Base-by-base conservation (phyloP, 2,329 filamentous ascomycete species). In the Ilyonectria sp. region DNA sequence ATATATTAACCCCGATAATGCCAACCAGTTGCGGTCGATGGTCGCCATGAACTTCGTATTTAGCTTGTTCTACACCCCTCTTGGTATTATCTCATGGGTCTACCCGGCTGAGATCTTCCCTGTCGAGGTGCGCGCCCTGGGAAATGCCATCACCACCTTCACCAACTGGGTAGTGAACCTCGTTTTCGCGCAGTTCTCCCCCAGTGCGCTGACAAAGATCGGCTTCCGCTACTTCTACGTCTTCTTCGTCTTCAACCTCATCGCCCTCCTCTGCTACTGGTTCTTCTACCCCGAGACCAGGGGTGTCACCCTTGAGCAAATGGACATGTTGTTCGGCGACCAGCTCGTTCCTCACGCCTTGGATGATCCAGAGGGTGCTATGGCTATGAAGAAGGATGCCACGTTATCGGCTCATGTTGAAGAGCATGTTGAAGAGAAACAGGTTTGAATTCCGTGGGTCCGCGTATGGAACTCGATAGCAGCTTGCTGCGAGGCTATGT, bases 111-210 rank as follows among this genome's bases (percentile, higher is more conserved):
- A 84, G 68, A 80, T 83, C 66, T 82, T 82, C 65, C 81, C 82
- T 2, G 69, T 81, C 7, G 77, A 80, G 58, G 72, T 78, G 40
- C 69, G 77, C 23, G 74, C 76, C 6, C 66, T 76, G 6, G 76
- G 76, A 37, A 76, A 76, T 43, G 72, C 75, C 31, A 70, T 78
- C 26, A 75, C 75, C 3, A 77, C 76, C 5, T 75, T 77, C 23
- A 75, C 72, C 26, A 78, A 79, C 65, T 79, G 77, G 76, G 61
- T 67, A n/a, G 68, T 78, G 40, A 79, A 78, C 65, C 75, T 87
- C 4, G 75, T 87, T 21, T 85, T 87, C 64, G 82, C 83, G 7
- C 84, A 87, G 63, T 86, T 85, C 67, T 82, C 82, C 3, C 86
- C 85, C 0, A 78, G 80, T 29, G 85, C 83, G 0, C 76, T 85